Percentiles rank a stretch among this genome's conserved stretches.
These are phyloP conservation scores for Oryza officinalis DNA, from an alignment of 176 grass and related monocot species.

Conservation along the genomic window DNA sequence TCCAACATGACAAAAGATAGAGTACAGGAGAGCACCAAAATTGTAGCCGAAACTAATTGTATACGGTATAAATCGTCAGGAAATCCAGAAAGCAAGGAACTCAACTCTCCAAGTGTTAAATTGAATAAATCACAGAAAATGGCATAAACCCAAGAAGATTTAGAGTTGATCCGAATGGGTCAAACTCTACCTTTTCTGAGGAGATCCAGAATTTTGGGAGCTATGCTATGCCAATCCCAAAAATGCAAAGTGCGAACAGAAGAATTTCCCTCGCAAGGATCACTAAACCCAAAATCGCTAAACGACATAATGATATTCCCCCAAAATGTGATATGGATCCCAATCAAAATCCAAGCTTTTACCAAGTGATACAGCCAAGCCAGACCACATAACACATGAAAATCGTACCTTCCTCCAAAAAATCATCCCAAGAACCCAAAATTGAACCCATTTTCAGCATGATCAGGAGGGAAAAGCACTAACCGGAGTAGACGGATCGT, in stretches of 20 bases:
- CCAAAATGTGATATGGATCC: not conserved
- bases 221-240: not conserved
- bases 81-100: not conserved
- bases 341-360: conserved; percentile 28
- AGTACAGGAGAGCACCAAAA: not conserved
- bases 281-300: conserved; percentile 1
- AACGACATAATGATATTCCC: not conserved
- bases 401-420: not conserved
- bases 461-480: conserved; percentile 10
- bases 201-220: conserved; percentile 10
- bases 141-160: not conserved
- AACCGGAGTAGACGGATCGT: conserved; percentile 83
- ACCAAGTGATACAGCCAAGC: not conserved
- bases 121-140: not conserved
- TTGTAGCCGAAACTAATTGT: not conserved
- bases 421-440: not conserved
- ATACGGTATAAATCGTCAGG: not conserved
- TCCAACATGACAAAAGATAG: not conserved
- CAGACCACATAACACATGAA: not conserved
- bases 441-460: not conserved
- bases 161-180: not conserved
- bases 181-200: not conserved
- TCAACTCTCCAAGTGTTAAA: not conserved
- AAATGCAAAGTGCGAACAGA: not conserved
- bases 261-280: not conserved